phyloP scores from a whole-genome alignment of 306 rosid species.

The Quercus aquifolioides region DNA sequence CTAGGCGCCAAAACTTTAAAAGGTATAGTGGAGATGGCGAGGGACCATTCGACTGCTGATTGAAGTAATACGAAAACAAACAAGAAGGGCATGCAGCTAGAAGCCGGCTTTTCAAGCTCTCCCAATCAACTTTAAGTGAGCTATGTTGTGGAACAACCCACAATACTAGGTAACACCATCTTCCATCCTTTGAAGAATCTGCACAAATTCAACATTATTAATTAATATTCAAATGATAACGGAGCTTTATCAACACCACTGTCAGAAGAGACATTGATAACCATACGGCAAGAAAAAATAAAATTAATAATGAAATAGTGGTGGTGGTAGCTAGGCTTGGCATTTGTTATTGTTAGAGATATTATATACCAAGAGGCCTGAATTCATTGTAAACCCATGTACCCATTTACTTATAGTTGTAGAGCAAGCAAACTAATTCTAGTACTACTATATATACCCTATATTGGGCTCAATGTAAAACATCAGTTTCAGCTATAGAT shows the following conservation, averaged over 20 bases:
- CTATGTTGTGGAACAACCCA: slow-evolving; percentile 65
- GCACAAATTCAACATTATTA: slow-evolving; percentile 8
- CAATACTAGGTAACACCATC: slow-evolving; percentile 73
- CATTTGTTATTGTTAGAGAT: too few relatives aligned
- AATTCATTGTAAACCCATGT: too few relatives aligned
- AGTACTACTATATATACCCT: too few relatives aligned
- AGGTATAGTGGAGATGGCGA: slow-evolving; percentile 53
- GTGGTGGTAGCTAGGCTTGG: too few relatives aligned
- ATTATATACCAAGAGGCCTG: too few relatives aligned
- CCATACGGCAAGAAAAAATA: background rate
- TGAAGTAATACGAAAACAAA: slow-evolving; percentile 46
- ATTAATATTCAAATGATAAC: background rate
- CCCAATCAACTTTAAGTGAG: slow-evolving; percentile 62
- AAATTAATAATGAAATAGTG: background rate
- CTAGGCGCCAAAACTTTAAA: slow-evolving; percentile 64
- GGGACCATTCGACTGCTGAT: slow-evolving; percentile 31
- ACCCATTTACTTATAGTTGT: too few relatives aligned
- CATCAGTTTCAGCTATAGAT: too few relatives aligned
- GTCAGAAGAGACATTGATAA: too few relatives aligned
- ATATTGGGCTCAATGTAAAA: too few relatives aligned
- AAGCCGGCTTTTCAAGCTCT: slow-evolving; percentile 59
- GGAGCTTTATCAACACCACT: too few relatives aligned
- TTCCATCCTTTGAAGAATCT: slow-evolving; percentile 87
- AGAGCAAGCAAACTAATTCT: too few relatives aligned
- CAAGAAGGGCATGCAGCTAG: slow-evolving; percentile 65